Evolutionary conservation across 2,329 filamentous ascomycete species (phyloP).

Genomic region (Fonsecaea erecta): DNA sequence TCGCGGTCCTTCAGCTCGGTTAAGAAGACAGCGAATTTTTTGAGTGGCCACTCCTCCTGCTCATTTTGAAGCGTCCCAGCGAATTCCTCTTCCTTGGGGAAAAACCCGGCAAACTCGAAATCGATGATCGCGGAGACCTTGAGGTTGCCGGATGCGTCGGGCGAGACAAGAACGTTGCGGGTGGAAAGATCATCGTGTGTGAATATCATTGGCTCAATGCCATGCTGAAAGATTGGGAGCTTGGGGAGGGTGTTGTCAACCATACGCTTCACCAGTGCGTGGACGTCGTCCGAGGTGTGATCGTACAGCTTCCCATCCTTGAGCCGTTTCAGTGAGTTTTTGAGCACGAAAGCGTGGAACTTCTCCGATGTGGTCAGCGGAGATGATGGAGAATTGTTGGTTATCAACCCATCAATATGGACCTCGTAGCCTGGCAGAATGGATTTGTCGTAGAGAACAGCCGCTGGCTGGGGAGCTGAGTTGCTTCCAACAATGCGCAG

Average conservation of each 20-base stretch:
- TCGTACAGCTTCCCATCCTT: slow-evolving; percentile 20
- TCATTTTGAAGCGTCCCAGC: slow-evolving; percentile 28
- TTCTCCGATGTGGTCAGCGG: slow-evolving; percentile 18
- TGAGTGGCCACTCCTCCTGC: slow-evolving; percentile 30
- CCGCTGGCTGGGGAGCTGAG: slow-evolving; percentile 16
- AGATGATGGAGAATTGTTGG: slow-evolving; percentile 9
- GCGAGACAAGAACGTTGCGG: slow-evolving; percentile 39
- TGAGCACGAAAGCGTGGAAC: slow-evolving; percentile 22
- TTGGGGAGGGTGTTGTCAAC: slow-evolving; percentile 25
- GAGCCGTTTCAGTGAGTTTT: slow-evolving; percentile 19
- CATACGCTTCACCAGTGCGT: slow-evolving; percentile 22
- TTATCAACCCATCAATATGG: slow-evolving; percentile 27
- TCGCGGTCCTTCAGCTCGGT: slow-evolving; percentile 18
- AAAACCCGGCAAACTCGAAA: slow-evolving; percentile 43
- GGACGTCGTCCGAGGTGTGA: slow-evolving; percentile 25
- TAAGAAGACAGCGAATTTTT: slow-evolving; percentile 25
- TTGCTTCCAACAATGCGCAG: slow-evolving; percentile 24
- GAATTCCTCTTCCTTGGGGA: slow-evolving; percentile 41
- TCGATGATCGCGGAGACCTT: slow-evolving; percentile 40
- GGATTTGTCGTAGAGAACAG: slow-evolving; percentile 24
- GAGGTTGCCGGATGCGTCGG: slow-evolving; percentile 22
- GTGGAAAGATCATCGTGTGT: slow-evolving; percentile 39
- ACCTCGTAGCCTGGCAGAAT: slow-evolving; percentile 29
- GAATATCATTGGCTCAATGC: slow-evolving; percentile 35
- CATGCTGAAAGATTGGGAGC: slow-evolving; percentile 22